Base-by-base conservation (phyloP, 1,284 basidiomycete genomes). In the Xerocomus nothofagi region DNA sequence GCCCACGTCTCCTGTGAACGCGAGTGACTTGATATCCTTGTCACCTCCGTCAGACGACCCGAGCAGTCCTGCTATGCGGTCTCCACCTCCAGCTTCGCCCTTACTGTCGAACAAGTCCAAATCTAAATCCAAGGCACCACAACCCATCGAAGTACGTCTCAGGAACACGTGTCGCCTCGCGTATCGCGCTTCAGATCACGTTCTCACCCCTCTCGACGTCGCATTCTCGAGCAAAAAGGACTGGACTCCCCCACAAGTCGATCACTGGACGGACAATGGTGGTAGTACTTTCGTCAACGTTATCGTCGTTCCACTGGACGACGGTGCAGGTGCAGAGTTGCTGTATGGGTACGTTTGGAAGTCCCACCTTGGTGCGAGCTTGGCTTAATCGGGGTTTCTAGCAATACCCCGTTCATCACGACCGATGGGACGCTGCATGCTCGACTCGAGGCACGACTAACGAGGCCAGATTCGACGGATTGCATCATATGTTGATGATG, bases 381-480 rank as follows among this genome's bases (percentile, higher is more conserved):
- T 37, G 15, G 7, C 48, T 56, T 11, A 52, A 4, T 29, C 2
- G 12, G 30, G 15, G 1, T 31, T 38, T 3, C 3, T 54, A 85
- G 83, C 6, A 78, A 76, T 14, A 80, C 75, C 27, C 74, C 80
- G 2, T 86, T 81, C 54, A 76, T 85, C 23, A 71, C 72, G 4
- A 44, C 64, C 1, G 79, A 85, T 49, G 83, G 82, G 14, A 73
- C 74, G 11, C 66, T 87, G 17, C 63, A 71, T 33, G 79, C 67
- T 0, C 71, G 76, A 17, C 66, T 87, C 5, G 84, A 86, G 59
- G 82, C 77, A 4, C 69, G 73, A 30, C 70, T 87, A 8, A 70
- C 63, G 11, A 75, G 71, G 50, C 69, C 76, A 2, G 70, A 73
- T n/a, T 47, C 48, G 3, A 49, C 68, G 2, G 81, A 83, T 1